A percentile compares a stretch with the other conserved stretches of the same genome.
phyloP scores from a whole-genome alignment of 176 grass and related monocot species.

The Stipa capillata region DNA sequence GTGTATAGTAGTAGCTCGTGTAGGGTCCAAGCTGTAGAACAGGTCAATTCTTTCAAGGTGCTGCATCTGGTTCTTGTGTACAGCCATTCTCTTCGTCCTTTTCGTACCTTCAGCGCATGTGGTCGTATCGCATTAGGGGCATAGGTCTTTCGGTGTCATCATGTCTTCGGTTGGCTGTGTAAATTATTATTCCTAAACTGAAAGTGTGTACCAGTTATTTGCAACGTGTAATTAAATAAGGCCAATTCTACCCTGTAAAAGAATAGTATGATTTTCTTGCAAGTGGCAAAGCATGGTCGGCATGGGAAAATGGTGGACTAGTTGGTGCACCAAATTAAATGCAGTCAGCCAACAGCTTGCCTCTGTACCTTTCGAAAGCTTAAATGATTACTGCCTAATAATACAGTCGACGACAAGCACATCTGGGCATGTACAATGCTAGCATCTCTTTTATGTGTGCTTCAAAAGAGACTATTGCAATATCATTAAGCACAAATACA shows the following conservation, averaged over 20 bases:
- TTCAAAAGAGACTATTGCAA: neutral
- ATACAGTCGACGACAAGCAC: no score
- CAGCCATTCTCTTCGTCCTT: constrained; percentile 17
- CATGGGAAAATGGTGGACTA: neutral
- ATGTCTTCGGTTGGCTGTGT: neutral
- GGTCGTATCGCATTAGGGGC: no score
- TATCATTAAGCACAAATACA: neutral
- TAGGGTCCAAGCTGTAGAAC: constrained; percentile 45
- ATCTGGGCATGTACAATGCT: no score
- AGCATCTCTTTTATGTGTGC: neutral
- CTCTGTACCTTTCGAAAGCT: neutral
- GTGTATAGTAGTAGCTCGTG: constrained; percentile 50
- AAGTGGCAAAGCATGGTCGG: neutral
- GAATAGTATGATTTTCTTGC: constrained; percentile 1
- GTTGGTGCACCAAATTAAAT: neutral
- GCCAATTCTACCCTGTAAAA: constrained; percentile 7
- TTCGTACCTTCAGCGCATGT: constrained; percentile 9
- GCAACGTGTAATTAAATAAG: constrained; percentile 26
- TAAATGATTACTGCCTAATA: no score
- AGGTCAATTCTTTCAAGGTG: constrained; percentile 38
- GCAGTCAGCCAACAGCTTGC: neutral
- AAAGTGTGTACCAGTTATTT: constrained; percentile 2
- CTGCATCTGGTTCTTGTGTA: constrained; percentile 34
- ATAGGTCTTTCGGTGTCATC: constrained; percentile 6
- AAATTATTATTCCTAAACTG: constrained; percentile 30